These are phyloP conservation scores for Zymoseptoria brevis DNA, from an alignment of 2,329 filamentous ascomycete species.

Conservation along the genomic window DNA sequence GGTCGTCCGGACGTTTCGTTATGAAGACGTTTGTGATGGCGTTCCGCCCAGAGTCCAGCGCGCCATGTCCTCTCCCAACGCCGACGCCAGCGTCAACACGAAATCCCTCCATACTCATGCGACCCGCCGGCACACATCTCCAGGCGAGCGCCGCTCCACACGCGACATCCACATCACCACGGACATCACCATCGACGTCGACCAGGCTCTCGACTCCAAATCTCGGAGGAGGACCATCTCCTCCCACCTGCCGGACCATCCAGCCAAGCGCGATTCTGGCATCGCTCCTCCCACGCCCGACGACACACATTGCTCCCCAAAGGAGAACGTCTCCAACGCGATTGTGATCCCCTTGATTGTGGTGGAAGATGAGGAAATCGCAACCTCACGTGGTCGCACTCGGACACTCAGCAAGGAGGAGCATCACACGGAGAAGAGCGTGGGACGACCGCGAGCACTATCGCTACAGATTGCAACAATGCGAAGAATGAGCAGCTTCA, in stretches of 20 bases:
- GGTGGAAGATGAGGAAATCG: constrained; percentile 33
- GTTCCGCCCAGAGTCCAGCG: no score
- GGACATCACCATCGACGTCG: not conserved
- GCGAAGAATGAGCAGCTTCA: constrained; percentile 32
- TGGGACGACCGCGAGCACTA: not conserved
- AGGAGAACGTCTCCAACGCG: constrained; percentile 29
- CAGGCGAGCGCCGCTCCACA: not conserved
- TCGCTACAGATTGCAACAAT: not conserved
- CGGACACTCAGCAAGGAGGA: not conserved
- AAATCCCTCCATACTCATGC: not conserved
- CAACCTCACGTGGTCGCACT: not conserved
- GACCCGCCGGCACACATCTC: not conserved
- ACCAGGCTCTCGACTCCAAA: not conserved
- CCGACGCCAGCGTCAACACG: not conserved
- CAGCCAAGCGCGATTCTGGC: constrained; percentile 30
- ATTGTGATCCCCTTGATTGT: constrained; percentile 36
- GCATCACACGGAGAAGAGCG: constrained; percentile 10
- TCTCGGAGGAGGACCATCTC: not conserved
- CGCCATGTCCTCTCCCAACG: not conserved
- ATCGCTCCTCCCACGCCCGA: constrained; percentile 22
- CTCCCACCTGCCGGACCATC: constrained; percentile 8
- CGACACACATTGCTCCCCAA: not conserved
- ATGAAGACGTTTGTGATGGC: no score
- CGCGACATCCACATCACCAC: not conserved
- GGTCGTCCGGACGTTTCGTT: no score